Conservation (phyloP, 306 rosid species). For the Acacia crassicarpa region DNA sequence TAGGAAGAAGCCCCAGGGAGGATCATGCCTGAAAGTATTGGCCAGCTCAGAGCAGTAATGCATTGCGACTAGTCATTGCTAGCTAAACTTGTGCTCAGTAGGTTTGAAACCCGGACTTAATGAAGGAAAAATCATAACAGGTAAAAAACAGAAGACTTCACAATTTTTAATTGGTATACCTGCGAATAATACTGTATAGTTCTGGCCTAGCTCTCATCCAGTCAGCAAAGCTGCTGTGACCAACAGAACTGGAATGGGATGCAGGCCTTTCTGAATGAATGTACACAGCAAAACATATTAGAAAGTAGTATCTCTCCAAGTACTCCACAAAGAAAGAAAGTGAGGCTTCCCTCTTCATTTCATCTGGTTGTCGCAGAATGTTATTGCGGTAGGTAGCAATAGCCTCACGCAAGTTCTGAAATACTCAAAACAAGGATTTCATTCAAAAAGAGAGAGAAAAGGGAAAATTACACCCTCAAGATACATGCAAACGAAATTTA, state of each 20-base stretch:
- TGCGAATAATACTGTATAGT: constrained; percentile 85
- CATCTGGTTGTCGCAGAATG: constrained; percentile 86
- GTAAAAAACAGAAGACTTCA: constrained; percentile 19
- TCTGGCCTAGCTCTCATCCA: constrained; percentile 97
- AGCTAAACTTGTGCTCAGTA: not conserved
- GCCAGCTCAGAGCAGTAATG: constrained; percentile 11
- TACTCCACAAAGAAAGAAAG: constrained; percentile 86
- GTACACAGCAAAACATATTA: constrained; percentile 93
- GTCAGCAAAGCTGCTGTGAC: constrained; percentile 60
- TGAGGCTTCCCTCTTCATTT: constrained; percentile 89
- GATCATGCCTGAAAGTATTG: not conserved
- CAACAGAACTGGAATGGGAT: constrained; percentile 51
- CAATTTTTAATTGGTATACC: constrained; percentile 44
- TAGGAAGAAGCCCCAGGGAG: not conserved
- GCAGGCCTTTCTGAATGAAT: constrained; percentile 70
- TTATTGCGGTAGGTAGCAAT: constrained; percentile 87
- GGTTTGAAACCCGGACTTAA: not conserved
- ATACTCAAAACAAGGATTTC: constrained; percentile 29
- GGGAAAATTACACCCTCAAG: constrained; percentile 25
- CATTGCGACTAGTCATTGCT: not conserved
- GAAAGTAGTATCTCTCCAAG: constrained; percentile 95
- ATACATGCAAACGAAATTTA: constrained; percentile 25
- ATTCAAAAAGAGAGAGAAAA: not conserved
- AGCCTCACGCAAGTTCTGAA: constrained; percentile 88
- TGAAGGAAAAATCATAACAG: not conserved